Conservation (phyloP, 768 basidiomycete species). For the Paxillus ammoniavirescens region DNA sequence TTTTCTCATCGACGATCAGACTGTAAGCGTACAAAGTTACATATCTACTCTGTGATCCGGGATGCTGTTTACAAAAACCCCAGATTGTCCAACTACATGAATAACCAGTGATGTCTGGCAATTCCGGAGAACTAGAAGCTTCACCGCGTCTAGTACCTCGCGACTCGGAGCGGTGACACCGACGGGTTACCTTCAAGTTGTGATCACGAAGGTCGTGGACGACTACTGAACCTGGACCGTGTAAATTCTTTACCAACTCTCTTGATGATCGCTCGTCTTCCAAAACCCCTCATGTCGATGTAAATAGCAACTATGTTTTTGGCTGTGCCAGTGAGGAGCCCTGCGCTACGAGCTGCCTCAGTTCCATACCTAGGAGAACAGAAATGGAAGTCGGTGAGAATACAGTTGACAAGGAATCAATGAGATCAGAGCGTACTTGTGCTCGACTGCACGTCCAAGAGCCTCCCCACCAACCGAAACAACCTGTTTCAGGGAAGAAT, state of each 20-base stretch:
- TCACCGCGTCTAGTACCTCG: too few species aligned
- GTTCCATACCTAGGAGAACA: constrained; percentile 49
- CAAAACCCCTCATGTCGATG: constrained; percentile 72
- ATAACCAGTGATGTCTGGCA: too few species aligned
- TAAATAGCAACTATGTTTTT: constrained; percentile 75
- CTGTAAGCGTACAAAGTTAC: too few species aligned
- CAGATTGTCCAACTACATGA: too few species aligned
- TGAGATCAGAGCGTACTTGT: constrained; percentile 43
- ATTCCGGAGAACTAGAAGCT: too few species aligned
- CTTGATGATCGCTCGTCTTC: constrained; percentile 65
- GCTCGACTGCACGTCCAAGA: constrained; percentile 50
- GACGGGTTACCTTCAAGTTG: too few species aligned
- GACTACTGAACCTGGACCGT: constrained; percentile 37
- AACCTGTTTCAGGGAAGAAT: constrained; percentile 53
- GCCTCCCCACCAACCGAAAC: constrained; percentile 49
- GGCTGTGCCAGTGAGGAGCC: constrained; percentile 61
- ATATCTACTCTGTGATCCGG: too few species aligned
- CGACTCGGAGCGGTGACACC: not conserved
- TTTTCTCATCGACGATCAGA: too few species aligned
- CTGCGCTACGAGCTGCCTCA: constrained; percentile 58
- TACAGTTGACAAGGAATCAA: not conserved
- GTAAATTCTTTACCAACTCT: constrained; percentile 58
- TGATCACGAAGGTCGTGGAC: not conserved
- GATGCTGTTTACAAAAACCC: too few species aligned
- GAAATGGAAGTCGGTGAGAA: not conserved